Evolutionary conservation across 1,139 yeast species (phyloP).

Genomic region (Taphrina betulina): DNA sequence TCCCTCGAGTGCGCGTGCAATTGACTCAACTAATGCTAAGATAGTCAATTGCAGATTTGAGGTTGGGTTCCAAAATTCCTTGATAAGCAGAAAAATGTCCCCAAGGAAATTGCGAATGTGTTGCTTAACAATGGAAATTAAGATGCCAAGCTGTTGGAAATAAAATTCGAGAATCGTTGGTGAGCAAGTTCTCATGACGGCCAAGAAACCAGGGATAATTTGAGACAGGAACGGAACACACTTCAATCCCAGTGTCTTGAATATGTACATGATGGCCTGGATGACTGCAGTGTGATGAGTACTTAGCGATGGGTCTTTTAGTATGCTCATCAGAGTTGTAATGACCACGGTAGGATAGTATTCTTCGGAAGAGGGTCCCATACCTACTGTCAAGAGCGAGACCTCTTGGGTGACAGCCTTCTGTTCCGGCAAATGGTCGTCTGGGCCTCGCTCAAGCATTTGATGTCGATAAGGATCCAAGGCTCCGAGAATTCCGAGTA

Average conservation of each 20-base stretch:
- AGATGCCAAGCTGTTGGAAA: conserved; percentile 80
- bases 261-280: conserved; percentile 86
- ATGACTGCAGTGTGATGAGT: conserved; percentile 87
- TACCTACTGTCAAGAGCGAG: conserved; percentile 84
- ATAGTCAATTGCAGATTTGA: conserved; percentile 74
- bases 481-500: conserved; percentile 92
- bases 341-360: conserved; percentile 95
- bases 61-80: conserved; percentile 60
- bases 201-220: conserved; percentile 81
- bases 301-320: conserved; percentile 79
- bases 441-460: conserved; percentile 74
- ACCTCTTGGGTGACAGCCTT: conserved; percentile 71
- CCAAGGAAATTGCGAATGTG: conserved; percentile 81
- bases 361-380: conserved; percentile 90
- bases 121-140: conserved; percentile 80
- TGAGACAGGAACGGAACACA: conserved; percentile 85
- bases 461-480: conserved; percentile 93
- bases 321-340: conserved; percentile 72
- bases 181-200: conserved; percentile 82
- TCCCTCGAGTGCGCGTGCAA: conserved; percentile 83
- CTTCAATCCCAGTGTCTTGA: conserved; percentile 80
- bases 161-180: conserved; percentile 81
- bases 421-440: conserved; percentile 66
- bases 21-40: conserved; percentile 74
- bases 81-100: conserved; percentile 72